phyloP scores from a whole-genome alignment of 2,329 filamentous ascomycete genomes.

The Trichoderma oligosporum region DNA sequence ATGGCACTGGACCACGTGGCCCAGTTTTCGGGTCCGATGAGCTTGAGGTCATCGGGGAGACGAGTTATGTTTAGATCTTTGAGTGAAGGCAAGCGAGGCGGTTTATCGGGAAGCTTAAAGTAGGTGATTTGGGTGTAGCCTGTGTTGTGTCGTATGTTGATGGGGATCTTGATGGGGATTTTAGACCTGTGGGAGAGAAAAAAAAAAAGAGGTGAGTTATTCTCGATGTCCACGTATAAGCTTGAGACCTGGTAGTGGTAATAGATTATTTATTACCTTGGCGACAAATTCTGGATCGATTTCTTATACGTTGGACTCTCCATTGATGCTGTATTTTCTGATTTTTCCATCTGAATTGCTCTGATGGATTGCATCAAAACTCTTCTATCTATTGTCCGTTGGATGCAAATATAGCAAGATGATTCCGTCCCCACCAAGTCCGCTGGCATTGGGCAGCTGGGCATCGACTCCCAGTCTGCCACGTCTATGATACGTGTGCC shows the following conservation, averaged over 20 bases:
- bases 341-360: background rate
- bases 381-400: background rate
- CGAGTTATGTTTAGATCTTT: constrained; percentile 6
- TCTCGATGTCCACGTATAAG: no score
- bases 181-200: constrained; percentile 4
- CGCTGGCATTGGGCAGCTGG: constrained; percentile 16
- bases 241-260: background rate
- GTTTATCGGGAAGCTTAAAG: constrained; percentile 18
- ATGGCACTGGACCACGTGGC: constrained; percentile 16
- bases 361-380: background rate
- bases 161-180: constrained; percentile 1
- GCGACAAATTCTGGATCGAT: constrained; percentile 1
- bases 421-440: constrained; percentile 5
- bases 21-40: constrained; percentile 17
- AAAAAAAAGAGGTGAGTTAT: no score
- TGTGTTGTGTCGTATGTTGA: background rate
- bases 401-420: background rate
- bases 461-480: constrained; percentile 13
- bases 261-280: constrained; percentile 2
- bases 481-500: constrained; percentile 1
- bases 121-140: constrained; percentile 15
- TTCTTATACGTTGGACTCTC: background rate
- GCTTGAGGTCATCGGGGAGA: constrained; percentile 16
- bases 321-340: background rate
- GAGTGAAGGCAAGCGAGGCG: background rate